Percentiles rank a stretch among this genome's conserved stretches.
Conservation (phyloP, 352 stramenopile species). For the Globisporangium nagaii region DNA sequence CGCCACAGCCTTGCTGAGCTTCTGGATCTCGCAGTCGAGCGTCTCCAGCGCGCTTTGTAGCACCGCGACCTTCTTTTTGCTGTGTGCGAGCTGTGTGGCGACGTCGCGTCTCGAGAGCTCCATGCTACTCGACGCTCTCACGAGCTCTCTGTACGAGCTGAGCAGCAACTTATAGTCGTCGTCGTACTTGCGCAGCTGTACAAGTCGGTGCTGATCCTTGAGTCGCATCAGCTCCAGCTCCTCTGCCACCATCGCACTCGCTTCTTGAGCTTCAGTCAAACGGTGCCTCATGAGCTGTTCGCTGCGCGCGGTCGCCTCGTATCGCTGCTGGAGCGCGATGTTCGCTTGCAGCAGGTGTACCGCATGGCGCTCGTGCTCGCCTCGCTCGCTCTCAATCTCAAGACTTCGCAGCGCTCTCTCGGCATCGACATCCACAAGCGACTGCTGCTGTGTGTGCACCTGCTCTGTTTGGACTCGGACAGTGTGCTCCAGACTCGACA, state of each 20-base stretch:
- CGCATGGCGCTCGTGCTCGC: constrained; percentile 20
- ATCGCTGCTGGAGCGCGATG: constrained; percentile 19
- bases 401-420: not conserved
- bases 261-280: constrained; percentile 9
- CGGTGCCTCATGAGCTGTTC: not conserved
- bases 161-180: constrained; percentile 18
- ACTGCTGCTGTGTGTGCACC: constrained; percentile 22
- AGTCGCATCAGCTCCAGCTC: constrained; percentile 9
- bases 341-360: constrained; percentile 27
- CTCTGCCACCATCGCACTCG: not conserved
- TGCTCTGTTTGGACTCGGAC: constrained; percentile 16
- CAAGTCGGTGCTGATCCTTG: constrained; percentile 1
- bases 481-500: constrained; percentile 9
- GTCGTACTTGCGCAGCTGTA: constrained; percentile 11
- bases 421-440: constrained; percentile 18
- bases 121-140: constrained; percentile 16
- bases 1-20: constrained; percentile 24
- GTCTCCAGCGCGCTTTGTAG: constrained; percentile 25
- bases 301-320: constrained; percentile 1
- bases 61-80: constrained; percentile 20
- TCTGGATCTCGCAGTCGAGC: constrained; percentile 29
- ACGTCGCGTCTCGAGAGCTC: constrained; percentile 29
- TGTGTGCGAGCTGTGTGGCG: constrained; percentile 19
- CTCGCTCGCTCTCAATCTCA: constrained; percentile 6
- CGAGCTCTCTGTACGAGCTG: constrained; percentile 11